These are phyloP conservation scores for Quercus alba DNA, from an alignment of 306 rosid species.

Conservation along the genomic window DNA sequence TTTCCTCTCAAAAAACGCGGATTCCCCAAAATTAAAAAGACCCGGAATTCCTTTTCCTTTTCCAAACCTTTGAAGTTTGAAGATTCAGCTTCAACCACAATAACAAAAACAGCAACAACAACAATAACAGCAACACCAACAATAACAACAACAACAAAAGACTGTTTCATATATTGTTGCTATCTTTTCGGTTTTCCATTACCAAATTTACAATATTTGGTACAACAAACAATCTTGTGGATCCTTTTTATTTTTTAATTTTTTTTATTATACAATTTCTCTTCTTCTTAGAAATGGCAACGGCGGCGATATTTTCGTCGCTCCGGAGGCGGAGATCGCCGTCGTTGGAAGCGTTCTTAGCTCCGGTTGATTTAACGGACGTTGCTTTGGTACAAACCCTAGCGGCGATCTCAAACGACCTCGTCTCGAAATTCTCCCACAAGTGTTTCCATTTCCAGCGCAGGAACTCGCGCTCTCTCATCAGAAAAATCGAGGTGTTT, in stretches of 20 bases:
- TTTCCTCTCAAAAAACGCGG: constrained; percentile 33
- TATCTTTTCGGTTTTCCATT: background rate
- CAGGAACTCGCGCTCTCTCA: constrained; percentile 64
- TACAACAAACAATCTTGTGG: constrained; percentile 6
- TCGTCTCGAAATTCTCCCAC: constrained; percentile 55
- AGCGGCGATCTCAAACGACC: constrained; percentile 46
- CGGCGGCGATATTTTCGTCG: constrained; percentile 85
- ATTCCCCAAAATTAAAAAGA: constrained; percentile 25
- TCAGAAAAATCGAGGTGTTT: constrained; percentile 63
- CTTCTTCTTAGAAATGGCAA: constrained; percentile 46
- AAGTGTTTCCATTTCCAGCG: constrained; percentile 58
- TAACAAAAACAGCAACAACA: constrained; percentile 2
- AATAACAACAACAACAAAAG: background rate
- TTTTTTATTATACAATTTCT: constrained; percentile 10
- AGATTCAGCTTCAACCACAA: constrained; percentile 28
- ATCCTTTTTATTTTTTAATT: constrained; percentile 17
- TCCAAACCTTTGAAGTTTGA: constrained; percentile 37
- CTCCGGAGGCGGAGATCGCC: constrained; percentile 90
- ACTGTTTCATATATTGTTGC: constrained; percentile 27
- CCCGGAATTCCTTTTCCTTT: background rate
- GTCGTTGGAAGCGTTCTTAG: constrained; percentile 75
- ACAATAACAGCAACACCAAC: background rate
- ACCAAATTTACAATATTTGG: no score
- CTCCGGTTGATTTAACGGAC: constrained; percentile 78
- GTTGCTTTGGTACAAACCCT: constrained; percentile 71